Base-by-base conservation (phyloP, 2,329 filamentous ascomycete species). In the Dichotomopilus funicola region DNA sequence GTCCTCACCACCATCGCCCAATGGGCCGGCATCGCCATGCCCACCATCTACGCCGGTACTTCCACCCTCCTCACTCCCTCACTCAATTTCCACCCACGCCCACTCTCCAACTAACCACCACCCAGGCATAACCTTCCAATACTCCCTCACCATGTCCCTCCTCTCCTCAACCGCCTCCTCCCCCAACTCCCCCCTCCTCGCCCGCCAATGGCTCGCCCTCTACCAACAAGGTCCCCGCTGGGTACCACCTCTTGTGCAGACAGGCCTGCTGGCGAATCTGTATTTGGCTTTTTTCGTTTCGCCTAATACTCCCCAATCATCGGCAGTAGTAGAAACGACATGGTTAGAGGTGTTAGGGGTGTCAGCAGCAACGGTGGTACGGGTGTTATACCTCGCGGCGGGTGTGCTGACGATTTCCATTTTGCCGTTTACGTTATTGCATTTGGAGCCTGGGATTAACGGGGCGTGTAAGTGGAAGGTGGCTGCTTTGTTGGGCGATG, bases 401-500 rank as follows among this genome's bases (percentile, higher is more conserved):
- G 53, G 54, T 0, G 7, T 33, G 0, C 33, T 57, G 0, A 53
- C 53, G 27, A n/a, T 54, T 33, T 53, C 56, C 13, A 47, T 59
- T 35, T 9, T 63, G 27, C 59, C 58, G 6, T 6, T 62, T 10
- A 63, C 61, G 10, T 53, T 63, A 42, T 12, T 54, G 1, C 47
- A 55, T 50, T 54, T 59, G 51, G 61, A 63, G 56, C 59, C 61
- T 4, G 59, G 59, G n/a, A 52, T 63, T 38, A 62, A 62, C 51
- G 61, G 59, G 27, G 61, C 61, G 38, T 63, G 59, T 50, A 63
- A 63, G 38, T 63, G 61, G 61, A 60, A 61, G 53, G 53, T 49
- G 1, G 47, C 50, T 13, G 35, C 6, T 4, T 38, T 62, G n/a
- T 44, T 62, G 19, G 6, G 11, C 41, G 31, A 7, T 9, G 31